Percentiles rank a stretch among this genome's conserved stretches.
Evolutionary conservation across 441 rosid species (phyloP).

Genomic region (Capsella rubella): DNA sequence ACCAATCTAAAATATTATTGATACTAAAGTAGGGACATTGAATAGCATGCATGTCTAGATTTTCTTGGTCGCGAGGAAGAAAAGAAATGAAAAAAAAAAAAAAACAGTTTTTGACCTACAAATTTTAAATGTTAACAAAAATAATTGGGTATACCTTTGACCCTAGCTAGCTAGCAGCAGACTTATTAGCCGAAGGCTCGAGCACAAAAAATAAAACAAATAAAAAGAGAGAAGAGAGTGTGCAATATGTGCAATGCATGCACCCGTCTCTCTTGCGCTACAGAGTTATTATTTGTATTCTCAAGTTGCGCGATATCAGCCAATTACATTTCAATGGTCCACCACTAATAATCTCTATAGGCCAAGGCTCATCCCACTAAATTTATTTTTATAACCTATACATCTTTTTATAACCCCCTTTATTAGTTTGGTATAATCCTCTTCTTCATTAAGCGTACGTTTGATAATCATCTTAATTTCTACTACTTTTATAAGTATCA

Average conservation of each 20-base stretch:
- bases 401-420: slow-evolving; percentile 9
- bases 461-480: slow-evolving; percentile 4
- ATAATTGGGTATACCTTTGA: slow-evolving; percentile 24
- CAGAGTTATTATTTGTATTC: slow-evolving; percentile 3
- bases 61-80: slow-evolving; percentile 31
- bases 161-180: slow-evolving; percentile 34
- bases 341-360: background rate
- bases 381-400: background rate
- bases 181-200: background rate
- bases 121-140: background rate
- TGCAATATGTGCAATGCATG: slow-evolving; percentile 19
- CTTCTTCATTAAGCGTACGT: slow-evolving; percentile 24
- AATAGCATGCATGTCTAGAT: slow-evolving; percentile 28
- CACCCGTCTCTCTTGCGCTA: slow-evolving; percentile 34
- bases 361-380: slow-evolving; percentile 33
- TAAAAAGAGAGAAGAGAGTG: slow-evolving; percentile 15
- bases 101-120: slow-evolving; percentile 2
- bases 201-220: slow-evolving; percentile 21
- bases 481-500: slow-evolving; percentile 6
- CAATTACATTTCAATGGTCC: slow-evolving; percentile 38
- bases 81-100: background rate
- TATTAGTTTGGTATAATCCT: slow-evolving; percentile 15
- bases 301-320: slow-evolving; percentile 35
- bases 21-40: slow-evolving; percentile 19
- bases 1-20: slow-evolving; percentile 10